Evolutionary conservation across 2,329 filamentous ascomycete genomes (phyloP), one percentile per base, ranked within the genome.

Genomic region (Cucurbitaria berberidis): DNA sequence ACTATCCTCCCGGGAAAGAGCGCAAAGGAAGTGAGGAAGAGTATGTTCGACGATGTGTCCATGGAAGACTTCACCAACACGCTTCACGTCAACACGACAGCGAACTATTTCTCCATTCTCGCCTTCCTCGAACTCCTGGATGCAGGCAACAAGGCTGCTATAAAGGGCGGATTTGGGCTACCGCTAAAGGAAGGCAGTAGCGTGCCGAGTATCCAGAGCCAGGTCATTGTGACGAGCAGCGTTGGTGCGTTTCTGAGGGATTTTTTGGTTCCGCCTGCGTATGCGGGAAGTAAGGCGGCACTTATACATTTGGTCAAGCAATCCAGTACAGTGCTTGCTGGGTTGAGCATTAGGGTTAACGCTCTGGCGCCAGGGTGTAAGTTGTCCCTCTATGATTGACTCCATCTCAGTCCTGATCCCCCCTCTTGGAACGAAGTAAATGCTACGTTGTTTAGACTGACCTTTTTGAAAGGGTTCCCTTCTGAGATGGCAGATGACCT

Each of bases 301-400:
- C 69, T 73, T 5, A 79, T 75, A 0, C 77, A 80, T 56, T 47
- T 83, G 35, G 74, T 79, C 7, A 83, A 83, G 64, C 71, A 75
- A 52, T 63, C 81, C 15, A 69, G 78, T 1, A 82, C 79, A 0
- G 57, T 54, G 13, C 68, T 68, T 54, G 77, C 57, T 16, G 69
- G 49, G 48, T 74, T 66, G 46, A 67, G 73, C 16, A 82, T 83
- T 29, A 73, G 81, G 1, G 74, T 76, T 1, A 84, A 84, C 61
- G 73, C 76, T 0, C 74, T 83, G 41, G 75, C 79, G 3, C 80
- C 81, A 10, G 81, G 81, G 3, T 45, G 60, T 60, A 51, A 44
- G 43, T 57, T 24, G 11, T 2, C 9, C 11, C 3, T 2, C 5
- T 27, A 3, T 26, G 30, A 15, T 34, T 34, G 11, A 34, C 10